phyloP scores from a whole-genome alignment of 2,329 filamentous ascomycete genomes.

The Talaromyces sp. region DNA sequence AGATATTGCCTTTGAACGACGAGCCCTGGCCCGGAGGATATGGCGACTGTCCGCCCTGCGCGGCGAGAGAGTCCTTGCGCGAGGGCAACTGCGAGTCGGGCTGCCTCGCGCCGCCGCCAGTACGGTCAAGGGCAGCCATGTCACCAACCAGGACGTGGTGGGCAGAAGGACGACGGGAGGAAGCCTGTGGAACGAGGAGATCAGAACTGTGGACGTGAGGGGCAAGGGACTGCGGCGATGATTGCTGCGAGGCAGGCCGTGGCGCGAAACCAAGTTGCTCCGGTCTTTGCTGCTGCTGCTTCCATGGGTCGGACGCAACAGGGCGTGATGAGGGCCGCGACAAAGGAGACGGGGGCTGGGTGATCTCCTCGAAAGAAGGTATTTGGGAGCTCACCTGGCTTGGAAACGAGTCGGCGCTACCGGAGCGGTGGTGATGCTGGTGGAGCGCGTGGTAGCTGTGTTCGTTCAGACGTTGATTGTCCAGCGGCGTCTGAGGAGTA shows the following conservation, averaged over 20 bases:
- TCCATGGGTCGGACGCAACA: neutral
- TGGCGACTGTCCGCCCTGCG: slow-evolving; percentile 1
- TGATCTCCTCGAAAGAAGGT: slow-evolving; percentile 13
- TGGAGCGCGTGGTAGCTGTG: slow-evolving; percentile 14
- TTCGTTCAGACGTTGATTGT: slow-evolving; percentile 14
- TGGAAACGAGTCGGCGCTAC: slow-evolving; percentile 15
- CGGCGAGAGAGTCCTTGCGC: slow-evolving; percentile 6
- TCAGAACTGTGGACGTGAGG: neutral
- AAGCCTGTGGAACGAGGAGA: slow-evolving; percentile 1
- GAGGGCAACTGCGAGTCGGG: neutral
- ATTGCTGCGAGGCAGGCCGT: neutral
- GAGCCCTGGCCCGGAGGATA: slow-evolving; percentile 15
- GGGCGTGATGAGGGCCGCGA: slow-evolving; percentile 9
- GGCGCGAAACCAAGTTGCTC: neutral
- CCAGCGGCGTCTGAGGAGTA: slow-evolving; percentile 8
- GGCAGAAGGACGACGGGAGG: slow-evolving; percentile 7
- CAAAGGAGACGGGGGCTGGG: slow-evolving; percentile 11
- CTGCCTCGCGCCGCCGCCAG: slow-evolving; percentile 6
- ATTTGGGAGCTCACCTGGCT: slow-evolving; percentile 14
- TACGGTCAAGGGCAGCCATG: slow-evolving; percentile 4
- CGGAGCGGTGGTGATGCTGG: slow-evolving; percentile 17
- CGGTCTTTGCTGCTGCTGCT: neutral
- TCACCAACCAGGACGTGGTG: slow-evolving; percentile 3
- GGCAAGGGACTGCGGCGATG: neutral
- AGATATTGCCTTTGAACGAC: slow-evolving; percentile 21